Evolutionary conservation across 306 rosid species (phyloP).

Genomic region (Vigna reflexopilosa): DNA sequence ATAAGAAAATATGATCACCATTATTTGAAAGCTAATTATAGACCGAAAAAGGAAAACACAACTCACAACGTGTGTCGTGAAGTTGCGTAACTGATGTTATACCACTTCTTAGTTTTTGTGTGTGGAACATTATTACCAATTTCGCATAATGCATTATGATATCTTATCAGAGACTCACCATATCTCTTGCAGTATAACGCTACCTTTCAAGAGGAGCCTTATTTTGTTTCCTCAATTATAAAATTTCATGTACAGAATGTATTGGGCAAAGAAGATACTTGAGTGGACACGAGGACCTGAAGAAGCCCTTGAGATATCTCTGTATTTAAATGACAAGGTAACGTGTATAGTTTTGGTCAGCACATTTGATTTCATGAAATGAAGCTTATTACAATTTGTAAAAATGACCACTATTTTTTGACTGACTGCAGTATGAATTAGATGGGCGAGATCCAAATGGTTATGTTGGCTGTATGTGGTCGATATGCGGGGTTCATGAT

Average conservation of each 20-base stretch:
- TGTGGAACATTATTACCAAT: not conserved
- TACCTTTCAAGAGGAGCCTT: slow-evolving; percentile 12
- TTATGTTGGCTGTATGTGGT: slow-evolving; percentile 97
- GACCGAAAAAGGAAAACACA: slow-evolving; percentile 17
- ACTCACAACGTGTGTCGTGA: slow-evolving; percentile 1
- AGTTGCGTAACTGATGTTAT: slow-evolving; percentile 7
- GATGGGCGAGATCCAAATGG: slow-evolving; percentile 98
- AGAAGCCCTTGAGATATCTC: slow-evolving; percentile 86
- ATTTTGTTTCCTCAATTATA: not conserved
- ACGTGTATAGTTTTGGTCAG: not conserved
- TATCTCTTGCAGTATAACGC: slow-evolving; percentile 6
- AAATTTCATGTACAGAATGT: slow-evolving; percentile 68
- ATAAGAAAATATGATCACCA: not conserved
- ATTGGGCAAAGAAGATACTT: slow-evolving; percentile 96
- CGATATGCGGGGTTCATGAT: slow-evolving; percentile 92
- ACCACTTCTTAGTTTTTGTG: not conserved
- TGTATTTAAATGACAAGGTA: slow-evolving; percentile 88
- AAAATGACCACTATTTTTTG: slow-evolving; percentile 35
- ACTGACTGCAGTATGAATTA: slow-evolving; percentile 72
- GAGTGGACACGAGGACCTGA: slow-evolving; percentile 98
- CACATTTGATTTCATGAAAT: not conserved
- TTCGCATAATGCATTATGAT: not conserved
- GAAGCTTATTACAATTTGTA: slow-evolving; percentile 13
- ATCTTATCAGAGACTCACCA: not conserved
- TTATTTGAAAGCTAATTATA: slow-evolving; percentile 5